phyloP scores from a whole-genome alignment of 306 rosid genomes.

The Dryas drummondii region DNA sequence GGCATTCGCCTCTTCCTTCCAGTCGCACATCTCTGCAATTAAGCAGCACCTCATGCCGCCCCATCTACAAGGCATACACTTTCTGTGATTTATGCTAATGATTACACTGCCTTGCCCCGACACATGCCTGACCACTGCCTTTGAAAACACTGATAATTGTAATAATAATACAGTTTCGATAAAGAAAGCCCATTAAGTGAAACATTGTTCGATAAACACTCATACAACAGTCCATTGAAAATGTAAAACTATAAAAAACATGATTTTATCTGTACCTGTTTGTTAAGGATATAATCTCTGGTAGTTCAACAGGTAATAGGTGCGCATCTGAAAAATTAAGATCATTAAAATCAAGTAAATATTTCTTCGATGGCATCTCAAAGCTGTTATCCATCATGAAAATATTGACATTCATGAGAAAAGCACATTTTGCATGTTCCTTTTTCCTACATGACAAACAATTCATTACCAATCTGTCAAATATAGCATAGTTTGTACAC shows the following conservation, averaged over 20 bases:
- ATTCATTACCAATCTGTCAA: neutral
- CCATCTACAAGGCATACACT: too few relatives aligned
- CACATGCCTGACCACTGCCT: too few relatives aligned
- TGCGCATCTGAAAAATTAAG: constrained; percentile 68
- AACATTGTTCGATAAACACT: neutral
- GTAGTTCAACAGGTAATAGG: constrained; percentile 80
- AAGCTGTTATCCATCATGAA: neutral
- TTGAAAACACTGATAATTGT: neutral
- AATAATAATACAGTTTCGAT: neutral
- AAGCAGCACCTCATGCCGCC: too few relatives aligned
- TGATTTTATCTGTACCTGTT: constrained; percentile 53
- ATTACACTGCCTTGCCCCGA: too few relatives aligned
- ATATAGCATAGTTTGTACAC: neutral
- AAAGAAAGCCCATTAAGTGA: neutral
- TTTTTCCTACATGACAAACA: neutral
- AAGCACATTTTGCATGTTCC: neutral
- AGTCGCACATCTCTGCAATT: too few relatives aligned
- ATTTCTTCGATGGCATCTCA: neutral
- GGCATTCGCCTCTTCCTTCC: too few relatives aligned
- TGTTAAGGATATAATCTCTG: constrained; percentile 65
- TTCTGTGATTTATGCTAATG: too few relatives aligned
- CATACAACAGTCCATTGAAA: neutral
- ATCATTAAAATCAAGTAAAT: neutral
- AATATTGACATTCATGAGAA: neutral
- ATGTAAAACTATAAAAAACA: neutral